A percentile compares a stretch with the other conserved stretches of the same genome.
Evolutionary conservation across 192 early-diverging fungal species (phyloP).

Genomic region (Gigaspora rosea): DNA sequence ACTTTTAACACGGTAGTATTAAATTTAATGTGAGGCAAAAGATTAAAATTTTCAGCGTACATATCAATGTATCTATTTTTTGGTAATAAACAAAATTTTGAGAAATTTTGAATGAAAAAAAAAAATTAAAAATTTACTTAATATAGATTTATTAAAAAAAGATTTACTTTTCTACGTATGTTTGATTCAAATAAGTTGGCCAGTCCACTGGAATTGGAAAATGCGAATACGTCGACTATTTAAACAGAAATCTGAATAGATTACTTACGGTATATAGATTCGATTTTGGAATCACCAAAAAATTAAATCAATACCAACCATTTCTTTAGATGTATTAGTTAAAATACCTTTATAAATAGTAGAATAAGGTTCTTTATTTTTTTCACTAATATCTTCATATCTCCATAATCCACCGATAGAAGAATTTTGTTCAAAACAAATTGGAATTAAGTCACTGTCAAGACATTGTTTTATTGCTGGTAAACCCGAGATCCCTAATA

Average conservation of each 20-base stretch:
- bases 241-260: too few relatives aligned
- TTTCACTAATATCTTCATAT: conserved; percentile 45
- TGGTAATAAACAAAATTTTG: not conserved
- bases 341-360: conserved; percentile 57
- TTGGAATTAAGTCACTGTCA: conserved; percentile 38
- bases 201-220: conserved; percentile 60
- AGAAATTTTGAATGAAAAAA: not conserved
- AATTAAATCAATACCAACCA: not conserved
- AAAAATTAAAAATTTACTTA: too few relatives aligned
- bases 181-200: conserved; percentile 57
- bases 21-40: too few relatives aligned
- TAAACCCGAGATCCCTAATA: conserved; percentile 51
- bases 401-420: conserved; percentile 59
- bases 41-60: conserved; percentile 48
- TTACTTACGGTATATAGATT: too few relatives aligned
- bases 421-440: conserved; percentile 43
- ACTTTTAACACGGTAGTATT: too few relatives aligned
- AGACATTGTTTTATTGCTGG: conserved; percentile 57
- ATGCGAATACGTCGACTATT: conserved; percentile 49
- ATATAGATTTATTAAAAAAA: too few relatives aligned
- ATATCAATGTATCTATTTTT: conserved; percentile 49
- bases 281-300: too few relatives aligned
- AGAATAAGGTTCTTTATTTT: conserved; percentile 48
- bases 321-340: conserved; percentile 61
- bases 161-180: conserved; percentile 47